Evolutionary conservation across 176 grass and related monocot species (phyloP), one percentile per base, ranked within the genome.

Genomic region (Themeda triandra): DNA sequence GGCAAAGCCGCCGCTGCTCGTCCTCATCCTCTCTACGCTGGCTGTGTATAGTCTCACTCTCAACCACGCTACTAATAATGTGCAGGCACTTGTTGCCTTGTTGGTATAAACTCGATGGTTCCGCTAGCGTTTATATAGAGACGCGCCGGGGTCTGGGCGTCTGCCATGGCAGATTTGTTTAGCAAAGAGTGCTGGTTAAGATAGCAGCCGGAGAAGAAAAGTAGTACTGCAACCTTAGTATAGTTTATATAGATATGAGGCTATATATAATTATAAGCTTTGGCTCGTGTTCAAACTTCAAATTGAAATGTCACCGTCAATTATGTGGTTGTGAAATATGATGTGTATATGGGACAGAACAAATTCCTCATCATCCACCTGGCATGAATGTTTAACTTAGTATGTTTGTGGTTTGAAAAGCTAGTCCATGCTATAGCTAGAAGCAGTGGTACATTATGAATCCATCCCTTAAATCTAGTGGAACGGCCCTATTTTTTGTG

Each of bases 121-220:
- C 15, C 4, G 32, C 1, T 23, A 29, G 31, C 8, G 63, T 83
- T 87, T 82, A 87, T 87, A 77, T 8, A 53, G 19, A 40, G 41
- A 56, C 6, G 1, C 3, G 18, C 49, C 6, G 45, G 4, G 14
- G 1, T 40, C 37, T 40, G 8, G 14, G 14, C 2, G 44, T 17
- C 45, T 15, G 4, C 4, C 46, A 17, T 13, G 48, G 51, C 35
- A 4, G 53, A 33, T 14, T 37, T 54, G 31, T 35, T 37, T 69
- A 37, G 31, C 41, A 8, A 68, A 8, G 66, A 13, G 17, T n/a
- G 6, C 14, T 72, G 28, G 42, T 2, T 10, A 67, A 19, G 65
- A 18, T 37, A 66, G 44, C 45, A 17, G 45, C 13, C 45, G 48
- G 46, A 51, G 48, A 51, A 51, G 48, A 51, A 51, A 18, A 51